Evolutionary conservation across 192 early-diverging fungal genomes (phyloP), one percentile per base, ranked within the genome.

Genomic region (Entrophospora sp.): DNA sequence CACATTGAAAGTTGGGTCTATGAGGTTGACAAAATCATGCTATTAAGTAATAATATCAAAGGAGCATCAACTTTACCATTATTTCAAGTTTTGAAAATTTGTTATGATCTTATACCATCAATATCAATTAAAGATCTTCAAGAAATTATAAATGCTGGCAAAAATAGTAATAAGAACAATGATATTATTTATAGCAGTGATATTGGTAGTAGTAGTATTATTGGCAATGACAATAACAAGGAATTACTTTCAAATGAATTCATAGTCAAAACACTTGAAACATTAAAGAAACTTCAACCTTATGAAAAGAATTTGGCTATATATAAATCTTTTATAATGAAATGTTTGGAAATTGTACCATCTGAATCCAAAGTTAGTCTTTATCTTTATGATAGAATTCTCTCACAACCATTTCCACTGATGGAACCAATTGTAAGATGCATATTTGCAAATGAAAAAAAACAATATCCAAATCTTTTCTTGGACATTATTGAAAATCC

Each of bases 381-480:
- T 12, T 18, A 32, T 22, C 48, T 69, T 49, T 69, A 63, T 30
- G 22, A 28, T 16, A 61, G 27, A n/a, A 14, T 69, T 20, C 64
- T 69, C 31, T 3, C 36, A 8, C 22, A 69, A 20, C 68, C 68
- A 5, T 49, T 69, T n/a, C 68, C 68, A 13, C 35, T 63, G 40
- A 63, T 38, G 27, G 61, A 16, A 14, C 5, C 45, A 36, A 34
- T 69, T 31, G 36, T 69, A 25, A 32, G 22, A 3, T 14, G 31
- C 34, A 64, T 69, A 9, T 64, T 69, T 32, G 28, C 27, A 18
- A 22, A 22, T 25, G 59, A 69, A 55, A 38, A 52, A n/a, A 16
- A 53, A 3, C 14, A 52, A 40, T 10, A 48, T 13, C n/a, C 28
- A 9, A 32, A 16, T 51, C 6, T 69, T 20, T 42, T 53, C 13